Conservation (phyloP, 2,329 filamentous ascomycete genomes). For the Apiospora aurea region DNA sequence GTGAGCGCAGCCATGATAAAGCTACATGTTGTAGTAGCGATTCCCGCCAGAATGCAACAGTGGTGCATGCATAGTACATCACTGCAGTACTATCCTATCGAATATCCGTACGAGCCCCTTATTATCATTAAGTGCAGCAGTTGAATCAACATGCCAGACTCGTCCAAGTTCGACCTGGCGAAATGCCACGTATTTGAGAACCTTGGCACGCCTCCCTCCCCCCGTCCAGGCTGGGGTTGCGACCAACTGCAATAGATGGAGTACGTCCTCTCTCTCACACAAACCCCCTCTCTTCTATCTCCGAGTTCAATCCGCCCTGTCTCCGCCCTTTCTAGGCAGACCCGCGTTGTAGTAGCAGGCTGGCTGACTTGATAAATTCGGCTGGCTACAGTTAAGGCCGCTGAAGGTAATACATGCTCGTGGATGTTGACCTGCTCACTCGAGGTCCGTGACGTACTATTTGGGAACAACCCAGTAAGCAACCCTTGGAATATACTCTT, state of each 20-base stretch:
- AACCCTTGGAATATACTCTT: no score
- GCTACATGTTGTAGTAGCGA: background rate
- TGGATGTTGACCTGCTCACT: no score
- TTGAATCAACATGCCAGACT: background rate
- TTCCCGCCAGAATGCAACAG: background rate
- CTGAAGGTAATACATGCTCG: background rate
- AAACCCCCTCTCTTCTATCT: background rate
- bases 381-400: background rate
- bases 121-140: background rate
- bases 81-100: background rate
- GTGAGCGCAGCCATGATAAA: background rate
- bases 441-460: background rate
- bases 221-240: background rate
- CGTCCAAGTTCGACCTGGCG: background rate
- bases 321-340: background rate
- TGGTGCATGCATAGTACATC: background rate
- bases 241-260: constrained; percentile 6
- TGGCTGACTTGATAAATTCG: background rate
- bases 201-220: background rate
- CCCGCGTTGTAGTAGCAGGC: background rate
- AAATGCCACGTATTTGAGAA: background rate
- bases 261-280: background rate
- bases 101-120: background rate
- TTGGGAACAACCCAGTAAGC: background rate
- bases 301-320: no score